phyloP scores from a whole-genome alignment of 2,329 filamentous ascomycete species.

The Hypoxylon sp. region DNA sequence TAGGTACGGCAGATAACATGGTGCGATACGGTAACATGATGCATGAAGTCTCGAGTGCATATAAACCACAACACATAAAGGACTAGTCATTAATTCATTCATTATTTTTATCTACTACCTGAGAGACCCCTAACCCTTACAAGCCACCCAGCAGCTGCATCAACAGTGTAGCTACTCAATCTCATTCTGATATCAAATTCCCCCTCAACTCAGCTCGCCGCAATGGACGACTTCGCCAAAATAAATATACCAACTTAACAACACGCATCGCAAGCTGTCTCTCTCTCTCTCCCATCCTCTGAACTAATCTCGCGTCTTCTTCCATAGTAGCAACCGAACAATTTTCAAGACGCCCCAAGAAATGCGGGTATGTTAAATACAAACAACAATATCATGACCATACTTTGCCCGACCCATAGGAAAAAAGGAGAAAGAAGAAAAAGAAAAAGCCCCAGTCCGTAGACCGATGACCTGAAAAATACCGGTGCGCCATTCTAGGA shows the following conservation, averaged over 20 bases:
- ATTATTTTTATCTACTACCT: slow-evolving; percentile 22
- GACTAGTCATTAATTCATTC: slow-evolving; percentile 9
- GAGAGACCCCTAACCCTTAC: not conserved
- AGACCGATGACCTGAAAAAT: slow-evolving; percentile 28
- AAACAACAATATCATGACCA: slow-evolving; percentile 22
- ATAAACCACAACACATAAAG: not conserved
- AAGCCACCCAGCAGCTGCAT: not conserved
- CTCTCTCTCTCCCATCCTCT: slow-evolving; percentile 9
- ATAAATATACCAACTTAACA: not conserved
- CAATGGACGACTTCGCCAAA: not conserved
- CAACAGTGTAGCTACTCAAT: slow-evolving; percentile 18
- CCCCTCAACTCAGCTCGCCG: not conserved
- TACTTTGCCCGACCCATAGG: slow-evolving; percentile 28
- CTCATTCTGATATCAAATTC: slow-evolving; percentile 38
- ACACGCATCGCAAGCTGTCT: not conserved
- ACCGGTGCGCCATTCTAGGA: slow-evolving; percentile 49
- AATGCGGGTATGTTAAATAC: slow-evolving; percentile 46
- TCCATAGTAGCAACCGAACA: slow-evolving; percentile 24
- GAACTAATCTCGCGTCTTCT: slow-evolving; percentile 13
- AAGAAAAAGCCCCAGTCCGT: slow-evolving; percentile 25
- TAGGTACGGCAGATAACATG: slow-evolving; percentile 11
- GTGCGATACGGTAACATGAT: not conserved
- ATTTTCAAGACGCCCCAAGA: slow-evolving; percentile 45
- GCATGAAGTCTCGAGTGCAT: not conserved
- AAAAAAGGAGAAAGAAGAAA: not conserved